A percentile compares a stretch with the other conserved stretches of the same genome.
These are phyloP conservation scores for Phytomonas sp. DNA, from an alignment of 208 protist species.

Conservation along the genomic window DNA sequence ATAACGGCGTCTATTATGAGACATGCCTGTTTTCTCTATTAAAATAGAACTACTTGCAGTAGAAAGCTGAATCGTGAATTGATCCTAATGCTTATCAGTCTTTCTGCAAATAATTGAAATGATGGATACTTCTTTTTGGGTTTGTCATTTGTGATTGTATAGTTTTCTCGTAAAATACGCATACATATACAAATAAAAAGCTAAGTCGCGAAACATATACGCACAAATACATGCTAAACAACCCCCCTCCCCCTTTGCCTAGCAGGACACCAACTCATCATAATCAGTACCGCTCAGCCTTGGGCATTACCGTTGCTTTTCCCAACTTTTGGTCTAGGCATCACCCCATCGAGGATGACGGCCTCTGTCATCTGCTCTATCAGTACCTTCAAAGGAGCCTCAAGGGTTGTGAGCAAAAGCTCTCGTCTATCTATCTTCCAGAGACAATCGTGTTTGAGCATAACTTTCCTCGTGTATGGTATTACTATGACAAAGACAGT, in stretches of 20 bases:
- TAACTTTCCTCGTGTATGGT: slow-evolving; percentile 91
- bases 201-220: slow-evolving; percentile 1
- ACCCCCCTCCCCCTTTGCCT: background rate
- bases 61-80: background rate
- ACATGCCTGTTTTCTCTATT: background rate
- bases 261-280: background rate
- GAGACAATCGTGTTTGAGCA: slow-evolving; percentile 91
- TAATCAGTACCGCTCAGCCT: slow-evolving; percentile 6
- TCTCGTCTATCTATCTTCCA: slow-evolving; percentile 54
- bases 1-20: background rate
- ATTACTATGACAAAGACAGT: slow-evolving; percentile 78
- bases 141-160: background rate
- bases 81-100: background rate
- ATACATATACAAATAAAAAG: slow-evolving; percentile 3
- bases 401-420: slow-evolving; percentile 61
- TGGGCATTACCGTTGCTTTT: slow-evolving; percentile 56
- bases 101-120: background rate
- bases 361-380: slow-evolving; percentile 69
- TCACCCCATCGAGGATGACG: slow-evolving; percentile 81
- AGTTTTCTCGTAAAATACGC: slow-evolving; percentile 8
- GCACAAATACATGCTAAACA: slow-evolving; percentile 10
- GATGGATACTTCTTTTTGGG: background rate
- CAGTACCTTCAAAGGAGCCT: slow-evolving; percentile 81
- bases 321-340: slow-evolving; percentile 65
- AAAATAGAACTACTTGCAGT: background rate